A percentile compares a stretch with the other conserved stretches of the same genome.
These are phyloP conservation scores for Microdochium paspali DNA, from an alignment of 2,329 filamentous ascomycete genomes.

Conservation along the genomic window DNA sequence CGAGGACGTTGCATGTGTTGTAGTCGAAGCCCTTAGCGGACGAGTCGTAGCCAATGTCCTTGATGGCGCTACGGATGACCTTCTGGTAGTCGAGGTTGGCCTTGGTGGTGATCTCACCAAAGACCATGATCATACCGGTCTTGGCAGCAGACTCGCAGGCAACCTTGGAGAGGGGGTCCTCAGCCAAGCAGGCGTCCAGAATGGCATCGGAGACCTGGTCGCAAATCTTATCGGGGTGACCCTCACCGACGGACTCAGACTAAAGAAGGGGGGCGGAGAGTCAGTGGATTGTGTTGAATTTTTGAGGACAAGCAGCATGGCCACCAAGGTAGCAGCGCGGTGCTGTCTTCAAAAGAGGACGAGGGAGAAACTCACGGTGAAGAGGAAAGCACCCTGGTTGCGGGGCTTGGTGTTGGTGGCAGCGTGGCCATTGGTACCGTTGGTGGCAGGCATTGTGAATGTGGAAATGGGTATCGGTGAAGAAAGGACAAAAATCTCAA, in stretches of 20 bases:
- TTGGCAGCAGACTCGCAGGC: slow-evolving; percentile 99
- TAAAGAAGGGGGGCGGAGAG: slow-evolving; percentile 17
- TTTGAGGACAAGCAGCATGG: too few species aligned
- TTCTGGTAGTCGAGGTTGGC: slow-evolving; percentile 95
- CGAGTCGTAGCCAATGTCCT: slow-evolving; percentile 97
- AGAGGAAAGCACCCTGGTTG: slow-evolving; percentile 68
- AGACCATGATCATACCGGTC: slow-evolving; percentile 99
- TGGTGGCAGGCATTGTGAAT: slow-evolving; percentile 49
- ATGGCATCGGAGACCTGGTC: slow-evolving; percentile 98
- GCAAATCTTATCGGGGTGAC: slow-evolving; percentile 93
- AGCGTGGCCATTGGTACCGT: slow-evolving; percentile 36
- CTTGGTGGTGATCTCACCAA: slow-evolving; percentile 98
- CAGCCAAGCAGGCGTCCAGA: slow-evolving; percentile 91
- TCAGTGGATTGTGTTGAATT: slow-evolving; percentile 7
- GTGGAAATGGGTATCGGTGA: slow-evolving; percentile 4
- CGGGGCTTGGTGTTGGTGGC: slow-evolving; percentile 35
- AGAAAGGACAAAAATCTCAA: slow-evolving; percentile 9
- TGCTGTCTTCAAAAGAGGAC: too few species aligned
- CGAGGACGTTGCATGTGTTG: slow-evolving; percentile 98
- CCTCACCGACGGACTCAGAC: slow-evolving; percentile 84
- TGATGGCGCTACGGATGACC: slow-evolving; percentile 87
- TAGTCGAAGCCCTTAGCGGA: slow-evolving; percentile 98
- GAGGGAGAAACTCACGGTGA: slow-evolving; percentile 56
- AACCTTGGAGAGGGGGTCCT: slow-evolving; percentile 96
- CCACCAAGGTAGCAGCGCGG: too few species aligned